Percentiles rank a stretch among this genome's conserved stretches.
Evolutionary conservation across 176 grass and related monocot species (phyloP).

Genomic region (Poa annua): DNA sequence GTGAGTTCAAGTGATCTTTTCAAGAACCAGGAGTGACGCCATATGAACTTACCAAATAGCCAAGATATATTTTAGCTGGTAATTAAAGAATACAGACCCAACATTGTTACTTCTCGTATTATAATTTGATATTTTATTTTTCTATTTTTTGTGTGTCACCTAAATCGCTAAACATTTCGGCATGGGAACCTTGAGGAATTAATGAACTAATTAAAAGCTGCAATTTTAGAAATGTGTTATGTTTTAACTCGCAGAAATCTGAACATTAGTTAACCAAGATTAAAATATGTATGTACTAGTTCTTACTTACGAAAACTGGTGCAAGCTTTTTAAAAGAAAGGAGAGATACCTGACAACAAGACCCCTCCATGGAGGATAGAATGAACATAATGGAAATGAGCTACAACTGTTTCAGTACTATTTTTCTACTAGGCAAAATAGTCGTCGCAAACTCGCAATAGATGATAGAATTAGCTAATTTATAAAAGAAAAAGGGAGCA

Average conservation of each 20-base stretch:
- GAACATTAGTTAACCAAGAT: neutral
- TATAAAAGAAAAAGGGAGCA: neutral
- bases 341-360: neutral
- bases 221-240: neutral
- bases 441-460: neutral
- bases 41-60: constrained; percentile 8
- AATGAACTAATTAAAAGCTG: neutral
- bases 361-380: neutral
- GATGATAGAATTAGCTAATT: neutral
- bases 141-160: neutral
- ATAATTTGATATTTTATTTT: neutral
- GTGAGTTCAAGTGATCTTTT: constrained; percentile 79
- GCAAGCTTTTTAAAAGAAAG: neutral
- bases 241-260: neutral
- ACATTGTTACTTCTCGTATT: constrained; percentile 3
- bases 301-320: constrained; percentile 1
- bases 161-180: neutral
- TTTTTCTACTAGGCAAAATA: neutral
- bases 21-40: constrained; percentile 71
- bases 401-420: neutral
- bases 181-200: neutral
- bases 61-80: constrained; percentile 36
- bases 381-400: neutral
- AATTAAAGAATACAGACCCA: constrained; percentile 26
- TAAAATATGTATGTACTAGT: neutral